These are phyloP conservation scores for Cyberlindnera nakhonratchasimensis DNA, from an alignment of 805 yeast genomes.

Conservation along the genomic window DNA sequence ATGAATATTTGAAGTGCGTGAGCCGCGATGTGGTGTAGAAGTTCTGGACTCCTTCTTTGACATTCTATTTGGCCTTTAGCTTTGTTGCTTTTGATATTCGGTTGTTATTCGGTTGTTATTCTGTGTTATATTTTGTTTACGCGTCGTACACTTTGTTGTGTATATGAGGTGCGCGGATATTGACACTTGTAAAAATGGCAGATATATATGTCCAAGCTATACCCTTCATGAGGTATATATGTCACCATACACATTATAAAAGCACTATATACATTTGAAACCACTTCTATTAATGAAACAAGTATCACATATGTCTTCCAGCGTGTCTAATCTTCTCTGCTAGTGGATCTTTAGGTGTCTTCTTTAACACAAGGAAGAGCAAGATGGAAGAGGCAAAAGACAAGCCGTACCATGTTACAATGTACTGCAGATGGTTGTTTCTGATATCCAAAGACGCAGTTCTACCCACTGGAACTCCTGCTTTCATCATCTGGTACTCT, in stretches of 20 bases:
- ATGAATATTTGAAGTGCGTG: slow-evolving; percentile 34
- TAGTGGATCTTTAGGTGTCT: slow-evolving; percentile 37
- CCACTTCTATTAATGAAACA: not conserved
- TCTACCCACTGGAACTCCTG: slow-evolving; percentile 91
- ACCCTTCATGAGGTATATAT: too few species aligned
- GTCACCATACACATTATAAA: too few species aligned
- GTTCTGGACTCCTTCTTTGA: slow-evolving; percentile 21
- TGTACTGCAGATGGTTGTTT: slow-evolving; percentile 88
- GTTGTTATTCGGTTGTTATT: not conserved
- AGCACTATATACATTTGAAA: too few species aligned
- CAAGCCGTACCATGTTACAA: slow-evolving; percentile 94
- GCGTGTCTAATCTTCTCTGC: slow-evolving; percentile 51
- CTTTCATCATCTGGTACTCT: slow-evolving; percentile 58
- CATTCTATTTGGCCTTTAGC: slow-evolving; percentile 7
- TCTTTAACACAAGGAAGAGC: slow-evolving; percentile 50
- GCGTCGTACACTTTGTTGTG: not conserved
- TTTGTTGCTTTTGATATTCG: not conserved
- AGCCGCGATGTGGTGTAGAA: slow-evolving; percentile 36
- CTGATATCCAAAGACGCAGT: slow-evolving; percentile 75
- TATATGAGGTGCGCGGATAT: not conserved
- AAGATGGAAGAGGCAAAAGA: slow-evolving; percentile 69
- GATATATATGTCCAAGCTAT: not conserved
- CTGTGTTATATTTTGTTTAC: not conserved
- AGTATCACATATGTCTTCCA: slow-evolving; percentile 33
- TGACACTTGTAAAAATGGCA: slow-evolving; percentile 8